Evolutionary conservation across 176 grass and related monocot species (phyloP).

Genomic region (Juncus inflexus): DNA sequence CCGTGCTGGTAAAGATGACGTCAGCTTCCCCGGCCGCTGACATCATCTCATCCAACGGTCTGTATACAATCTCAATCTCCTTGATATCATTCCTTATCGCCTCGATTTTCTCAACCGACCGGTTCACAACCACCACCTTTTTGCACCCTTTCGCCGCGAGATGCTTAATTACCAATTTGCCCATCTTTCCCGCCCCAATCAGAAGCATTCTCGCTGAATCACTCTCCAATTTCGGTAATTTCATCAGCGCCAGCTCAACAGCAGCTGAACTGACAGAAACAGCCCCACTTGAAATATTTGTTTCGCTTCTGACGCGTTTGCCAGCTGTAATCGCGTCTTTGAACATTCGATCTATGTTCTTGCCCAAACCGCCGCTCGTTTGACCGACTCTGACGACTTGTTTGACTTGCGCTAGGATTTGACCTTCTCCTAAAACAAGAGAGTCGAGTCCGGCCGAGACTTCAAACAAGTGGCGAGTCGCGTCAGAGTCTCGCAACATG

Average conservation of each 20-base stretch:
- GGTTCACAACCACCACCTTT: conserved; percentile 74
- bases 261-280: conserved; percentile 95
- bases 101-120: conserved; percentile 77
- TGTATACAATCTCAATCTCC: conserved; percentile 77
- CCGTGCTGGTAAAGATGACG: conserved; percentile 72
- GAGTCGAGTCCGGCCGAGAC: conserved; percentile 83
- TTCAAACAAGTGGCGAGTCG: conserved; percentile 74
- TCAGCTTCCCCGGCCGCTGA: conserved; percentile 64
- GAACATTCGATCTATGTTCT: conserved; percentile 97
- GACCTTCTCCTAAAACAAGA: conserved; percentile 81
- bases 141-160: conserved; percentile 84
- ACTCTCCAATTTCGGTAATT: conserved; percentile 54
- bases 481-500: conserved; percentile 77
- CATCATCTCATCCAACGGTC: conserved; percentile 63
- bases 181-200: conserved; percentile 86
- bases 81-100: conserved; percentile 66
- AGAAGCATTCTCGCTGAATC: conserved; percentile 68
- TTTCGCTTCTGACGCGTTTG: conserved; percentile 74
- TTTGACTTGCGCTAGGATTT: conserved; percentile 87
- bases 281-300: conserved; percentile 79
- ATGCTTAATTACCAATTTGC: conserved; percentile 87
- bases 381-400: conserved; percentile 81
- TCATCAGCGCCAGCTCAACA: conserved; percentile 86
- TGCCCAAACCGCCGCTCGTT: conserved; percentile 69
- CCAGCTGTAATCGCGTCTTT: conserved; percentile 91